Percentiles rank a stretch among this genome's conserved stretches.
Evolutionary conservation across 2,329 filamentous ascomycete species (phyloP).

Genomic region (Arthrobotrys musiformis): DNA sequence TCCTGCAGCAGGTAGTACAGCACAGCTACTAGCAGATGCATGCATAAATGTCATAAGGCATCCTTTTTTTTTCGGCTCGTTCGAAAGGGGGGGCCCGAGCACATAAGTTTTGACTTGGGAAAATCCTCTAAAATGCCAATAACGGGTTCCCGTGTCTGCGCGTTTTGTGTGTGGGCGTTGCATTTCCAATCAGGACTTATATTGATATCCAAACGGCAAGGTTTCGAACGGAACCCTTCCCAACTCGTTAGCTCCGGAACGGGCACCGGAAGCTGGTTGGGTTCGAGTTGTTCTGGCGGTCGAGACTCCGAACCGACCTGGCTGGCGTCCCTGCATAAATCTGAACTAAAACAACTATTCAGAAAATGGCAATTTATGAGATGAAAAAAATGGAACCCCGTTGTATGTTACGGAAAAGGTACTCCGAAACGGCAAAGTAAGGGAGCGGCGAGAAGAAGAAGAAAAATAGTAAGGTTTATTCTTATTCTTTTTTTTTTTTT

Average conservation of each 20-base stretch:
- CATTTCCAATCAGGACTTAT: slow-evolving; percentile 19
- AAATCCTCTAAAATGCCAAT: neutral
- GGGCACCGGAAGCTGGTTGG: neutral
- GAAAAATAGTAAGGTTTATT: neutral
- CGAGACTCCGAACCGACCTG: slow-evolving; percentile 5
- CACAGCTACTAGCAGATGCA: too few relatives aligned
- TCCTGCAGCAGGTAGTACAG: too few relatives aligned
- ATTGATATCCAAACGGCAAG: slow-evolving; percentile 9
- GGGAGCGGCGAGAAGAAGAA: neutral
- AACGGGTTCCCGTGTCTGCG: slow-evolving; percentile 3
- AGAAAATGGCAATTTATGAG: slow-evolving; percentile 20
- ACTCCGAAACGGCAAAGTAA: slow-evolving; percentile 26
- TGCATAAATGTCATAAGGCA: slow-evolving; percentile 19
- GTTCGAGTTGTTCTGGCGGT: neutral
- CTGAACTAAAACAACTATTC: slow-evolving; percentile 1
- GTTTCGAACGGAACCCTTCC: neutral
- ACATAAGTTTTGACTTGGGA: slow-evolving; percentile 8
- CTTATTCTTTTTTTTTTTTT: slow-evolving; percentile 1
- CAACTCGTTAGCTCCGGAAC: neutral
- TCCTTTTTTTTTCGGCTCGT: slow-evolving; percentile 27
- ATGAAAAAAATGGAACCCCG: neutral
- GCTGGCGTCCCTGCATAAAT: neutral
- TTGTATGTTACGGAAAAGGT: slow-evolving; percentile 1
- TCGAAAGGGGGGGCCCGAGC: slow-evolving; percentile 31
- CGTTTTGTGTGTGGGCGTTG: slow-evolving; percentile 11